Evolutionary conservation across 1,139 yeast genomes (phyloP).

Genomic region (Yamadazyma atmosphaerica): DNA sequence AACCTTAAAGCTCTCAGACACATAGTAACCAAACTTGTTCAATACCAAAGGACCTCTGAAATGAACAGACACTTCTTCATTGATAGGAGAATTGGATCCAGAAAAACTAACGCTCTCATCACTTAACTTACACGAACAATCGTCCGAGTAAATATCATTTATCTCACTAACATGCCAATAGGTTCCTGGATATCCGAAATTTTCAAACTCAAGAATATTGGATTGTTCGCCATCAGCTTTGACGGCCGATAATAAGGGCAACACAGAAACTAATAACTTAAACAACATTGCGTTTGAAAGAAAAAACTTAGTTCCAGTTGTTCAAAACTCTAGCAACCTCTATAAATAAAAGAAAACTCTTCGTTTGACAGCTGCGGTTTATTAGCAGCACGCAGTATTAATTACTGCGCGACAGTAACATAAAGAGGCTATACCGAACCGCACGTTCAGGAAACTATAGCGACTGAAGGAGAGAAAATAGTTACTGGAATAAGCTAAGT

Average conservation of each 20-base stretch:
- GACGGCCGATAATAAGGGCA: slow-evolving; percentile 2
- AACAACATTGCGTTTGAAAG: not conserved
- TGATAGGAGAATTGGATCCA: slow-evolving; percentile 78
- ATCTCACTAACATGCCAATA: slow-evolving; percentile 71
- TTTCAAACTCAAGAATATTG: slow-evolving; percentile 49
- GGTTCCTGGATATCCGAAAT: slow-evolving; percentile 78
- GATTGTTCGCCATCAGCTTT: slow-evolving; percentile 6
- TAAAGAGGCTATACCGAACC: not conserved
- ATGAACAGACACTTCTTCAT: slow-evolving; percentile 89
- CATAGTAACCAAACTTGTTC: slow-evolving; percentile 66
- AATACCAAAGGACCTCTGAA: slow-evolving; percentile 90
- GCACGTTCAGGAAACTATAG: not conserved
- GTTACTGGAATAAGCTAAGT: no score
- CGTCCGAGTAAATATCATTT: slow-evolving; percentile 46
- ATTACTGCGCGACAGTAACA: not conserved
- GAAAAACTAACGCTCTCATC: slow-evolving; percentile 54
- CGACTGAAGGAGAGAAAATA: no score
- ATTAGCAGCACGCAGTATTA: not conserved
- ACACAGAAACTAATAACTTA: not conserved
- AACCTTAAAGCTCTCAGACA: slow-evolving; percentile 39
- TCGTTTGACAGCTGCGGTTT: not conserved
- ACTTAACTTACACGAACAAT: slow-evolving; percentile 62
- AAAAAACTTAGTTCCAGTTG: no score
- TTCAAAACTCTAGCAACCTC: no score
- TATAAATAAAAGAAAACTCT: not conserved